These are phyloP conservation scores for Globisporangium mamillatum DNA, from an alignment of 352 stramenopile species.

Conservation along the genomic window DNA sequence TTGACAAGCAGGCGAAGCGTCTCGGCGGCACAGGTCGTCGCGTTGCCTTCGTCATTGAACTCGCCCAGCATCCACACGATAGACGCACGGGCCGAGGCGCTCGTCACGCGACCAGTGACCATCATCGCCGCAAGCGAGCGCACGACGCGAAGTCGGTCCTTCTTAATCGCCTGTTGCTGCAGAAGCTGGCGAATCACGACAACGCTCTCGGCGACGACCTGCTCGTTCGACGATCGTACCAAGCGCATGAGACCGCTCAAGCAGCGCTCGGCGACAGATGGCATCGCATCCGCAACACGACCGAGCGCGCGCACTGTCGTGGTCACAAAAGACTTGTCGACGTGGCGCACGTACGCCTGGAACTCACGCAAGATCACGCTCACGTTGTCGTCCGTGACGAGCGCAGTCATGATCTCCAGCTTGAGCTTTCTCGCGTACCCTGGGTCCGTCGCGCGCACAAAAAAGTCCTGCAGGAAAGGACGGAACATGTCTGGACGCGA, in stretches of 20 bases:
- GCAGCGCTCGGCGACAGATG: conserved; percentile 87
- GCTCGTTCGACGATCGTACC: conserved; percentile 79
- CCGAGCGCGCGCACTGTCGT: conserved; percentile 93
- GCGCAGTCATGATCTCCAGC: conserved; percentile 94
- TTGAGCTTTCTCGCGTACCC: conserved; percentile 96
- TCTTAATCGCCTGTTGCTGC: conserved; percentile 82
- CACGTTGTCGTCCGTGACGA: conserved; percentile 92
- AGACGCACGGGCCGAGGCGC: conserved; percentile 74
- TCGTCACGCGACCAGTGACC: conserved; percentile 65
- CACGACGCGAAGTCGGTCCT: conserved; percentile 76
- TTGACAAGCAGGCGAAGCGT: conserved; percentile 85
- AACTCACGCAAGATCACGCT: conserved; percentile 95
- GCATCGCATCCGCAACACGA: conserved; percentile 89
- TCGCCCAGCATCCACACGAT: conserved; percentile 94
- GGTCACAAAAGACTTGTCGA: conserved; percentile 94
- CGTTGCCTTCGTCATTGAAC: conserved; percentile 72
- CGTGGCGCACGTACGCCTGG: conserved; percentile 94
- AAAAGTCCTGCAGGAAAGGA: conserved; percentile 97
- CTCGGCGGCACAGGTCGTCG: conserved; percentile 73
- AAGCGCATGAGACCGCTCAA: conserved; percentile 87
- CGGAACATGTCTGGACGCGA: conserved; percentile 95
- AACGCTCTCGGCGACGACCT: conserved; percentile 94
- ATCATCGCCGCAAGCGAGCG: conserved; percentile 78
- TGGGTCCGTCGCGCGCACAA: conserved; percentile 94
- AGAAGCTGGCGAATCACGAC: conserved; percentile 95